Base-by-base conservation (phyloP, 2,329 filamentous ascomycete genomes). In the Exutisphaerella laricina region DNA sequence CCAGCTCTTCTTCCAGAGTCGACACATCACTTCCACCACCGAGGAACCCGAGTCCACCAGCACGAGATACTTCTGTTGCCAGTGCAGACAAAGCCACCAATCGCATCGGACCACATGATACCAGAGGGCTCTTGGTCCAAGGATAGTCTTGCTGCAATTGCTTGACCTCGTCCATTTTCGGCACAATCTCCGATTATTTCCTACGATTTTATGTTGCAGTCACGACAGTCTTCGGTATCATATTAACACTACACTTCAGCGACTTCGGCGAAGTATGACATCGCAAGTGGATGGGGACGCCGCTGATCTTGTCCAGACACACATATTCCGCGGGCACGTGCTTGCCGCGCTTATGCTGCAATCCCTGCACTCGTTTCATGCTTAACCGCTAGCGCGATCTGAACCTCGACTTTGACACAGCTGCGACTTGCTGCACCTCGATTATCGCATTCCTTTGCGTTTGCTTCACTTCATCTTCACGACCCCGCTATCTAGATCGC, bases 81-180 rank as follows among this genome's bases (percentile, higher is more conserved):
- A 87, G 71, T 0, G 58, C 71, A 48, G 60, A 73, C 57, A 61
- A 71, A 53, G 72, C 68, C 41, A 86, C 77, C 25, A 79, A 70
- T 33, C 80, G 75, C 84, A 88, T 87, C 0, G 84, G 84, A 1
- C 81, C 83, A 26, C 71, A 70, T 33, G 74, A 68, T 21, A 88
- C 70, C 14, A 85, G 62, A 4, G 80, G 81, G 2, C 64, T 54
- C 25, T 68, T 60, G 4, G 70, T 72, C 79, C 80, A 84, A 52
- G 79, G 77, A 55, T 81, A 80, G 48, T 67, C 62, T 13, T 48
- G 39, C 39, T 56, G 61, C 40, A 65, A 46, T 30, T 36, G 26
- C 31, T 48, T 53, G 39, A 54, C 41, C 16, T 44, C 43, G 6
- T 55, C 48, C 52, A 55, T 55, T 34, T 35, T 50, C 9, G 14